phyloP scores from a whole-genome alignment of 805 yeast genomes.

The Clavispora asparagi region DNA sequence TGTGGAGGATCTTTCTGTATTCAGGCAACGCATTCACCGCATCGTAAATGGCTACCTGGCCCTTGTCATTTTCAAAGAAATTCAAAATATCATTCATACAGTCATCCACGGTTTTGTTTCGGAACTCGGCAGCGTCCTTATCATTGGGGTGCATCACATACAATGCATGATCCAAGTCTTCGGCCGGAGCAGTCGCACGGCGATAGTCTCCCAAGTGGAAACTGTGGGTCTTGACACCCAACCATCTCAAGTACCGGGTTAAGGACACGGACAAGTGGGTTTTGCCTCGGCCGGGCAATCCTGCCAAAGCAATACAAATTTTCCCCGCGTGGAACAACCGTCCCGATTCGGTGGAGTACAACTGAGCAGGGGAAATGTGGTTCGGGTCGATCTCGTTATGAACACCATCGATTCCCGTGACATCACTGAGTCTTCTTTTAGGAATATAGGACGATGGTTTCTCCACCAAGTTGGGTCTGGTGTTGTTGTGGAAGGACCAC shows the following conservation, averaged over 20 bases:
- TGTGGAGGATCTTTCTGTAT: slow-evolving; percentile 57
- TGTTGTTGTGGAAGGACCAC: slow-evolving; percentile 38
- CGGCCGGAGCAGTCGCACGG: slow-evolving; percentile 43
- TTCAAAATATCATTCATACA: slow-evolving; percentile 65
- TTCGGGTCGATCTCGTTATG: slow-evolving; percentile 58
- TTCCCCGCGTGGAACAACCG: slow-evolving; percentile 94
- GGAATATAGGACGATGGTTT: slow-evolving; percentile 23
- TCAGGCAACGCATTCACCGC: slow-evolving; percentile 82
- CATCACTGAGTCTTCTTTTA: slow-evolving; percentile 35
- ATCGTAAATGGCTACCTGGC: slow-evolving; percentile 95
- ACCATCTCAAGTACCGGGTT: slow-evolving; percentile 90
- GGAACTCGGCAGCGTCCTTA: slow-evolving; percentile 31
- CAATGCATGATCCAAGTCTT: slow-evolving; percentile 60
- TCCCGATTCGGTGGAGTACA: slow-evolving; percentile 90
- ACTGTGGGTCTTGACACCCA: slow-evolving; percentile 83
- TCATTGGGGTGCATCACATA: slow-evolving; percentile 47
- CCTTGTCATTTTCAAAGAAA: slow-evolving; percentile 70
- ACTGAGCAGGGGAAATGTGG: slow-evolving; percentile 84
- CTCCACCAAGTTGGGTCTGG: slow-evolving; percentile 35
- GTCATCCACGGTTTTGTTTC: slow-evolving; percentile 54
- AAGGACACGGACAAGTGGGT: slow-evolving; percentile 88
- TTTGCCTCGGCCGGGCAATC: slow-evolving; percentile 94
- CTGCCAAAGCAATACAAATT: slow-evolving; percentile 81
- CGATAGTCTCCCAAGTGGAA: slow-evolving; percentile 85
- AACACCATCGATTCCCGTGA: slow-evolving; percentile 49